Percentiles rank a stretch among this genome's conserved stretches.
Evolutionary conservation across 768 basidiomycete species (phyloP).

Genomic region (Boletus patriciae): DNA sequence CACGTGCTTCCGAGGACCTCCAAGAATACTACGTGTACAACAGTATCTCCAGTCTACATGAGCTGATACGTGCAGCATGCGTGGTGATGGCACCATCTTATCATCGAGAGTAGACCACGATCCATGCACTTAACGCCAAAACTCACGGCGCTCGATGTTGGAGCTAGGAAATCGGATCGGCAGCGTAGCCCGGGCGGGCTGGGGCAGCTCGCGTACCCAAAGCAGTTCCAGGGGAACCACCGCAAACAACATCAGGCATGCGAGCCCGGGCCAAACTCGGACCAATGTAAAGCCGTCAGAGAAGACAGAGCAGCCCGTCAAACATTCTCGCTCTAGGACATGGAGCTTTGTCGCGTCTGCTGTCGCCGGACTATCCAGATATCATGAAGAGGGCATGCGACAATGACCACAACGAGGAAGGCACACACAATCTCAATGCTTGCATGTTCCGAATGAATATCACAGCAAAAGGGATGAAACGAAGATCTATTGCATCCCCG

Average conservation of each 20-base stretch:
- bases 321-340: not conserved
- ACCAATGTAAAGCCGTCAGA: not conserved
- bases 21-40: too few species aligned
- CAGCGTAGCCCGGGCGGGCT: not conserved
- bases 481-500: slow-evolving; percentile 14
- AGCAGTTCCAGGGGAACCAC: not conserved
- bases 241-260: not conserved
- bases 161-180: not conserved
- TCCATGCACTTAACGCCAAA: not conserved
- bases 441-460: not conserved
- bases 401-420: not conserved
- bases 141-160: too few species aligned
- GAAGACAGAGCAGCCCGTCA: not conserved
- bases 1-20: not conserved
- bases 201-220: not conserved
- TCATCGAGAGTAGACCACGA: not conserved
- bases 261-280: not conserved
- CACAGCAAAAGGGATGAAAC: not conserved
- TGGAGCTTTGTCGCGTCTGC: not conserved
- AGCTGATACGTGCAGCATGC: not conserved
- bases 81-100: too few species aligned
- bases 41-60: not conserved
- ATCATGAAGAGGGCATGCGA: not conserved
- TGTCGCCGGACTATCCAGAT: not conserved
- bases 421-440: not conserved